Conservation (phyloP, 1,139 yeast genomes). For the Candida dubliniensis region DNA sequence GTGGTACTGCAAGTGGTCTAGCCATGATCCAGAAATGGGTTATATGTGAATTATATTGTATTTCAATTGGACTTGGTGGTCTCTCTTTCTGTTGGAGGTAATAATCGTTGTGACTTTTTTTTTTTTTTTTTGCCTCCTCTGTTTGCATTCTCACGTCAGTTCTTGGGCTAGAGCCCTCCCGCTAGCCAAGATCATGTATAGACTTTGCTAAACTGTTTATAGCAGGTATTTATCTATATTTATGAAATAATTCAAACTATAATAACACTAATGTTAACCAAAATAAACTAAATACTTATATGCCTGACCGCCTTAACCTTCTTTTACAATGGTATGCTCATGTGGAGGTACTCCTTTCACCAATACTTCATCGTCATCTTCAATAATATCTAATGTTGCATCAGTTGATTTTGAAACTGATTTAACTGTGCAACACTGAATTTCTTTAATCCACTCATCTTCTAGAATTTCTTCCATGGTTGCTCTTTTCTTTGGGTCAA, state of each 20-base stretch:
- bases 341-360: conserved; percentile 43
- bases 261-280: background rate
- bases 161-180: no score
- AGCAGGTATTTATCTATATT: no score
- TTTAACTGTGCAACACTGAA: conserved; percentile 47
- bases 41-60: background rate
- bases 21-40: conserved; percentile 3
- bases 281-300: background rate
- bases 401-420: conserved; percentile 25
- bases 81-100: background rate
- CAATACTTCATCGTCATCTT: conserved; percentile 40
- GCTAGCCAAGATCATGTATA: no score
- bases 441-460: conserved; percentile 73
- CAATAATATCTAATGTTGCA: conserved; percentile 31
- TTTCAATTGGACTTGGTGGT: background rate
- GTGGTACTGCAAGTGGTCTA: conserved; percentile 23
- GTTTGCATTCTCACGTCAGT: no score
- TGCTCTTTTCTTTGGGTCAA: conserved; percentile 70
- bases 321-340: conserved; percentile 40
- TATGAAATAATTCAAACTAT: no score
- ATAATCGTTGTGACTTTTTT: no score
- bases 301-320: conserved; percentile 2
- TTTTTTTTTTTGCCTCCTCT: no score
- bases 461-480: conserved; percentile 62
- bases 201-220: no score